phyloP scores from a whole-genome alignment of 2,329 filamentous ascomycete species.

The Daldinia sp. region DNA sequence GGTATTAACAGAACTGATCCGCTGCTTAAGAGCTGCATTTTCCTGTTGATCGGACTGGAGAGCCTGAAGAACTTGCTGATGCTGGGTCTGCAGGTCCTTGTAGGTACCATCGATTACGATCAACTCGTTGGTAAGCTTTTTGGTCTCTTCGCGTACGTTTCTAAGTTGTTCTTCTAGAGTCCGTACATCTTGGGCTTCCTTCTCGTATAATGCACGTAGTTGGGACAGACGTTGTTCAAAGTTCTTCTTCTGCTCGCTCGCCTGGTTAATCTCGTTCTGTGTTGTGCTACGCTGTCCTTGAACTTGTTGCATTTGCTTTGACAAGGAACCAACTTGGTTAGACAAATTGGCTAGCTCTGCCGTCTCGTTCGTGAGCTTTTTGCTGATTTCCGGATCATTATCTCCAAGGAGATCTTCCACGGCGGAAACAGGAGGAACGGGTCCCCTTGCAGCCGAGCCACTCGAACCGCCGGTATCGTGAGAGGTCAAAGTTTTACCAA shows the following conservation, averaged over 20 bases:
- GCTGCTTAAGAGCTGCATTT: conserved; percentile 86
- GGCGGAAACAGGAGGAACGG: conserved; percentile 53
- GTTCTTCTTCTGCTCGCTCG: conserved; percentile 88
- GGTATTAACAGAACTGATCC: conserved; percentile 83
- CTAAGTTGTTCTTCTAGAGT: conserved; percentile 85
- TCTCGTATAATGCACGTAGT: conserved; percentile 88
- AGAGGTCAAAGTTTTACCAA: conserved; percentile 83
- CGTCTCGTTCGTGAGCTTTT: conserved; percentile 88
- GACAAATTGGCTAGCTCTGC: conserved; percentile 95
- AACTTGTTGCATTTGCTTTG: conserved; percentile 94
- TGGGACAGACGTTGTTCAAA: conserved; percentile 91
- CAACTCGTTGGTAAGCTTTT: conserved; percentile 85
- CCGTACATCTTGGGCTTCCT: conserved; percentile 89
- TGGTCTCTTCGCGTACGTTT: conserved; percentile 80
- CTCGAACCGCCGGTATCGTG: conserved; percentile 78
- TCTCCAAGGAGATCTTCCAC: conserved; percentile 92
- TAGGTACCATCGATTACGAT: conserved; percentile 84
- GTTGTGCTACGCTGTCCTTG: conserved; percentile 83
- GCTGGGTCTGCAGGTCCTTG: conserved; percentile 84
- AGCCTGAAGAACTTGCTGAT: conserved; percentile 78
- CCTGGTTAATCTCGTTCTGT: conserved; percentile 85
- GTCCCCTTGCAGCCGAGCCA: conserved; percentile 59
- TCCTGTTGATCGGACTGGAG: conserved; percentile 91
- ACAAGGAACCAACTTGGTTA: conserved; percentile 91
- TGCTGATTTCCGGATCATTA: conserved; percentile 87